Base-by-base conservation (phyloP, 2,329 filamentous ascomycete genomes). In the Capronia coronata region DNA sequence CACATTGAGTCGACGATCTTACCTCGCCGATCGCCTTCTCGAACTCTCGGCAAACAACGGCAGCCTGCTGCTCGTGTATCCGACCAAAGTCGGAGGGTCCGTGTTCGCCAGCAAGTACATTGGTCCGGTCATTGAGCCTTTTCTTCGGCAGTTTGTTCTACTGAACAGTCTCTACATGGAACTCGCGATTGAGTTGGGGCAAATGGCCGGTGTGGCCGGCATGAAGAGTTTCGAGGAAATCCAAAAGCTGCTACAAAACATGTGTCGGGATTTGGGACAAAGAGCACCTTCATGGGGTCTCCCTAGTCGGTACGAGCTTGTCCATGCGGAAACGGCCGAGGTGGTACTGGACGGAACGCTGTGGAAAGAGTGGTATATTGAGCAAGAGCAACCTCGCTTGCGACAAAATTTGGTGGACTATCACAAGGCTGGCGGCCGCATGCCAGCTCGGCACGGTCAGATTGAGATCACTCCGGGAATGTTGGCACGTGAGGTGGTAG, bases 321-420 rank as follows among this genome's bases (percentile, higher is more conserved):
- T 75, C 1, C 72, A 80, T 55, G 69, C 78, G 1, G 69, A 73
- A 3, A 75, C 71, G 51, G 71, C 78, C 32, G 69, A 72, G 46
- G 72, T 78, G 13, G 58, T 67, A 1, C 65, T 82, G 2, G 71
- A 75, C 44, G 70, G 77, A 22, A 67, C 71, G 16, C 69, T 75
- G 2, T 84, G 80, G 80, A 72, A 74, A 25, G 75, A 82, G 48
- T 83, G 79, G 80, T 83, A 77, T 71, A 74, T 79, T 39, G 78
- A 80, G 60, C 80, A 84, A 60, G 80, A 83, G 61, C 79, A 79
- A 58, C 69, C 74, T 9, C 71, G 79, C 11, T 75, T 83, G 43
- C 73, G 77, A 51, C 74, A 60, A 27, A 51, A 58, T 22, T 23
- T 61, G 27, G 51, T 61, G 21, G 57, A 61, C 25, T 61, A 61